Conservation (phyloP, 176 grass and related monocot genomes). For the Rhynchospora pubera region DNA sequence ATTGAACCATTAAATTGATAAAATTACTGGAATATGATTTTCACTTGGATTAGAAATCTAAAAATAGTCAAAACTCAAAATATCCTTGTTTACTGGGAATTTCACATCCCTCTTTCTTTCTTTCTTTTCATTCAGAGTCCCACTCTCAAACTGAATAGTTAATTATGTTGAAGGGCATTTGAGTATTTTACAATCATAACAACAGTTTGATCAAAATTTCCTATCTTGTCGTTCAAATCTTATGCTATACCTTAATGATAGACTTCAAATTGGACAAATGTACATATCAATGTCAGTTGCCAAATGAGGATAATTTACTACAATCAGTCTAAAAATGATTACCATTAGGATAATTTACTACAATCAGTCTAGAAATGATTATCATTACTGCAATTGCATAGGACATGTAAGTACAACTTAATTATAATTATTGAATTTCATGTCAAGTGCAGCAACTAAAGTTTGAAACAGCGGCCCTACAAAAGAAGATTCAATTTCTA, state of each 20-base stretch:
- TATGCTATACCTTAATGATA: not conserved
- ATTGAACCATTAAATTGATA: too few species aligned
- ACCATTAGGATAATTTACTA: not conserved
- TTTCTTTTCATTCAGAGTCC: too few species aligned
- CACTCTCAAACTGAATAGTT: too few species aligned
- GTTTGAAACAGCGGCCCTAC: not conserved
- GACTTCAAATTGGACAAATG: not conserved
- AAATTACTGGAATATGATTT: too few species aligned
- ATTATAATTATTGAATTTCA: not conserved
- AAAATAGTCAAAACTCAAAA: not conserved
- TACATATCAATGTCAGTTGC: not conserved
- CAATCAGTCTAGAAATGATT: not conserved
- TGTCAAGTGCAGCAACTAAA: conserved; percentile 8
- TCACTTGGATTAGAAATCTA: not conserved
- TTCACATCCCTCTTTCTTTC: too few species aligned
- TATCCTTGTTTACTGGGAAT: not conserved
- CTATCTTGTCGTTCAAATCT: not conserved
- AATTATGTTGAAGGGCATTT: not conserved
- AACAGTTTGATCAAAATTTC: not conserved
- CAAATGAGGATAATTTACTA: not conserved
- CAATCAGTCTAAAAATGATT: not conserved
- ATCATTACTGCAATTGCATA: not conserved
- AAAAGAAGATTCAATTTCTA: conserved; percentile 18
- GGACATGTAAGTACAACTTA: not conserved
- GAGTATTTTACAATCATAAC: not conserved